Evolutionary conservation across 768 basidiomycete genomes (phyloP).

Genomic region (Mycena maculata): DNA sequence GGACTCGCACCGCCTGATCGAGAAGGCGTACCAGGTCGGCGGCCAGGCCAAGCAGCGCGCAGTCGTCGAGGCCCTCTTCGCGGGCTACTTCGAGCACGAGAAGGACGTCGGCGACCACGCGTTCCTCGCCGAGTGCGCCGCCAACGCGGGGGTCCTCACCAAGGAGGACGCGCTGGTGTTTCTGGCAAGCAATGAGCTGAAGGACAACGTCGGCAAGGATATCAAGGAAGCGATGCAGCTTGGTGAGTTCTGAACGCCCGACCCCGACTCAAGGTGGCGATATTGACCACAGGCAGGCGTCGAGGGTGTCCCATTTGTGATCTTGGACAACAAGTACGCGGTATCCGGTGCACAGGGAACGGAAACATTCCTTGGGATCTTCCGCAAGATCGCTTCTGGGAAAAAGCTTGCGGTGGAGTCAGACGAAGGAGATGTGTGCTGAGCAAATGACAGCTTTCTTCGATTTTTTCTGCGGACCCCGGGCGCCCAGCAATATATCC

Average conservation of each 20-base stretch:
- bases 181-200: conserved; percentile 13
- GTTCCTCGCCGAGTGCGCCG: conserved; percentile 29
- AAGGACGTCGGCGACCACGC: conserved; percentile 27
- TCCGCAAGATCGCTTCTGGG: conserved; percentile 31
- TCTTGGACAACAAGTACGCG: conserved; percentile 24
- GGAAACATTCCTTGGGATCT: conserved; percentile 32
- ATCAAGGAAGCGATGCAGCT: conserved; percentile 24
- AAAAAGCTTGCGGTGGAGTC: conserved; percentile 8
- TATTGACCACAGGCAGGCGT: conserved; percentile 22
- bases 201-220: conserved; percentile 21
- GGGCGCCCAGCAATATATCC: no score
- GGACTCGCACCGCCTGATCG: conserved; percentile 35
- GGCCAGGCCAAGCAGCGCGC: conserved; percentile 28
- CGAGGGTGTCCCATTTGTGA: conserved; percentile 26
- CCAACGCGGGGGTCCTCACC: conserved; percentile 24
- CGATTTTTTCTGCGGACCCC: no score
- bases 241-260: not conserved
- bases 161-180: conserved; percentile 24
- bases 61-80: conserved; percentile 27
- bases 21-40: conserved; percentile 28
- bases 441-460: not conserved
- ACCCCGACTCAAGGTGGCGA: not conserved
- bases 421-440: conserved; percentile 21
- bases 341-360: conserved; percentile 32
- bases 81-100: conserved; percentile 33